Conservation (phyloP, 2,329 filamentous ascomycete species). For the Penicillium sp. region DNA sequence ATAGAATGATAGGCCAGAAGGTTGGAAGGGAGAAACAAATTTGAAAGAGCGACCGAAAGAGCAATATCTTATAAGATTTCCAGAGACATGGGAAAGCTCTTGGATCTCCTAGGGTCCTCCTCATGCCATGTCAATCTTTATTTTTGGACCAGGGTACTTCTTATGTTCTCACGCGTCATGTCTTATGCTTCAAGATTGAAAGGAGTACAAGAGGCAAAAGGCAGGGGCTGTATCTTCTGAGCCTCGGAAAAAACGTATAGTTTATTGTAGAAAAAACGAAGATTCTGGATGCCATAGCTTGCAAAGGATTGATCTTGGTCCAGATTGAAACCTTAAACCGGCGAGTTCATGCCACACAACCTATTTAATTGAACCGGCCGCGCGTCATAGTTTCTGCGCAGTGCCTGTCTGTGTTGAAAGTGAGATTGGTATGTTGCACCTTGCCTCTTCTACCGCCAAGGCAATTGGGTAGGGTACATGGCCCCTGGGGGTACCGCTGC, state of each 20-base stretch:
- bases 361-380: conserved; percentile 14
- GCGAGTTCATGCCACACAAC: conserved; percentile 13
- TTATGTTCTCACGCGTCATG: conserved; percentile 16
- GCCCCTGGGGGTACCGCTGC: conserved; percentile 13
- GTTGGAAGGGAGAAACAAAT: conserved; percentile 7
- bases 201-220: conserved; percentile 16
- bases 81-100: not conserved
- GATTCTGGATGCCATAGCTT: conserved; percentile 3
- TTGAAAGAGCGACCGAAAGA: not conserved
- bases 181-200: conserved; percentile 11
- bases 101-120: conserved; percentile 1
- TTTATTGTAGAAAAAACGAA: not conserved
- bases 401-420: conserved; percentile 19
- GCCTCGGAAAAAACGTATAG: not conserved
- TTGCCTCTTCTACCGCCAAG: not conserved
- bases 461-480: conserved; percentile 3
- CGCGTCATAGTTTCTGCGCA: conserved; percentile 21
- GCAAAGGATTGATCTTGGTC: conserved; percentile 8
- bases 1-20: not conserved
- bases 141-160: conserved; percentile 12
- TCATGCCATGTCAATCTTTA: conserved; percentile 9
- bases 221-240: conserved; percentile 2
- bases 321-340: conserved; percentile 10
- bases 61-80: conserved; percentile 14
- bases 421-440: not conserved